Percentiles rank a stretch among this genome's conserved stretches.
Conservation (phyloP, 441 rosid species). For the Melastoma candidum region DNA sequence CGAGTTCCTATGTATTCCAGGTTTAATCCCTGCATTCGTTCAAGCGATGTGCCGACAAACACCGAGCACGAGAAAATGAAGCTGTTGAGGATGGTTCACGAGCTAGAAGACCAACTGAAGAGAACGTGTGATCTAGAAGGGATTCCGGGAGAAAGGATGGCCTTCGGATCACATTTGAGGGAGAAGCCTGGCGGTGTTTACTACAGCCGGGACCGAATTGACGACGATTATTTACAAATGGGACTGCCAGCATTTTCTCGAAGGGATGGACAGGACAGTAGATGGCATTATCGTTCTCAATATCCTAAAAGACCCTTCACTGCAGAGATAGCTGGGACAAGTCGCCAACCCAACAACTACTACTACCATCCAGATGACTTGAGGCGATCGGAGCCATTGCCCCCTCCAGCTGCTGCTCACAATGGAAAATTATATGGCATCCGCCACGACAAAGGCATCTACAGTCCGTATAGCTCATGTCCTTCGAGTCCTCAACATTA, state of each 20-base stretch:
- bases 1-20: slow-evolving; percentile 28
- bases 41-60: slow-evolving; percentile 30
- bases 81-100: slow-evolving; percentile 48
- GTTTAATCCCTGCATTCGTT: slow-evolving; percentile 26
- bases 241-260: slow-evolving; percentile 21
- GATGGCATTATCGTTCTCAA: slow-evolving; percentile 27
- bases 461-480: slow-evolving; percentile 32
- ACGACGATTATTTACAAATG: slow-evolving; percentile 14
- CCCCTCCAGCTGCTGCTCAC: slow-evolving; percentile 14
- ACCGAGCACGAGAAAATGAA: slow-evolving; percentile 44
- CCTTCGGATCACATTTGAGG: slow-evolving; percentile 21
- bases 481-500: slow-evolving; percentile 53
- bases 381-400: slow-evolving; percentile 31
- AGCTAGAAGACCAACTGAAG: slow-evolving; percentile 51
- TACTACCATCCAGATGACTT: slow-evolving; percentile 30
- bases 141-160: slow-evolving; percentile 23
- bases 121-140: slow-evolving; percentile 30
- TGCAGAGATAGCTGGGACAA: slow-evolving; percentile 27
- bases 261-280: slow-evolving; percentile 21
- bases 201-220: slow-evolving; percentile 14
- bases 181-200: slow-evolving; percentile 19
- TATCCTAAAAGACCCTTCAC: slow-evolving; percentile 31
- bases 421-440: slow-evolving; percentile 18
- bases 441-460: slow-evolving; percentile 25
- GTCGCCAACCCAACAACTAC: slow-evolving; percentile 28